Conservation (phyloP, 495 filamentous ascomycete genomes). For the Clavariopsis aquatica region DNA sequence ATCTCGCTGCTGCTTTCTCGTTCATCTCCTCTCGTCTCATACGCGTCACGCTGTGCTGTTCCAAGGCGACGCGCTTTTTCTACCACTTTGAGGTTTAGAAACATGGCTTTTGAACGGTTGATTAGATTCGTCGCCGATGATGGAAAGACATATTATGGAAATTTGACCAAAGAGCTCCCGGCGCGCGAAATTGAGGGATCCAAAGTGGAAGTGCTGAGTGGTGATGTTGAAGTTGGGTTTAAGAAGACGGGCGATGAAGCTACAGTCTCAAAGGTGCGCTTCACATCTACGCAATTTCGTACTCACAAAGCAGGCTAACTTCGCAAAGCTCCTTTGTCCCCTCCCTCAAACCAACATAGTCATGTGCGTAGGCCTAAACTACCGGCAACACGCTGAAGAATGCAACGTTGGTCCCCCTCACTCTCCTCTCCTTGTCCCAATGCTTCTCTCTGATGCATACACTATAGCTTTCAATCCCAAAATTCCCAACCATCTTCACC, state of each 20-base stretch:
- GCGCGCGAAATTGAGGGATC: conserved; percentile 28
- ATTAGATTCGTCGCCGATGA: conserved; percentile 28
- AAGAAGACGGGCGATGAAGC: conserved; percentile 30
- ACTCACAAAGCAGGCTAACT: too few species aligned
- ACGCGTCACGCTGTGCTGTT: neutral
- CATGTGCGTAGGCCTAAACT: conserved; percentile 52
- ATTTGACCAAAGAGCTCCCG: conserved; percentile 23
- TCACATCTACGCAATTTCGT: too few species aligned
- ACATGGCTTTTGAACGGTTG: conserved; percentile 31
- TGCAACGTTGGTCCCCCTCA: conserved; percentile 38
- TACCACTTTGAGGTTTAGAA: neutral
- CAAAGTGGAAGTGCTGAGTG: conserved; percentile 24
- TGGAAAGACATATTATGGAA: conserved; percentile 29
- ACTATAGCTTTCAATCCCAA: conserved; percentile 43
- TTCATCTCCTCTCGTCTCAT: neutral
- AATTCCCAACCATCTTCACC: conserved; percentile 48
- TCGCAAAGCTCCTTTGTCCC: conserved; percentile 30
- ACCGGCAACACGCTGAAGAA: conserved; percentile 49
- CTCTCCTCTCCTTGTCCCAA: neutral
- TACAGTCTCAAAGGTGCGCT: conserved; percentile 39
- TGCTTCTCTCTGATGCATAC: neutral
- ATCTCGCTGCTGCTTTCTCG: conserved; percentile 3
- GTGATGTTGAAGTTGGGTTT: conserved; percentile 25
- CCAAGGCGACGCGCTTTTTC: neutral
- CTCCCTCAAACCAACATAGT: conserved; percentile 33